Evolutionary conservation across 768 basidiomycete genomes (phyloP).

Genomic region (Termitomyces sp.): DNA sequence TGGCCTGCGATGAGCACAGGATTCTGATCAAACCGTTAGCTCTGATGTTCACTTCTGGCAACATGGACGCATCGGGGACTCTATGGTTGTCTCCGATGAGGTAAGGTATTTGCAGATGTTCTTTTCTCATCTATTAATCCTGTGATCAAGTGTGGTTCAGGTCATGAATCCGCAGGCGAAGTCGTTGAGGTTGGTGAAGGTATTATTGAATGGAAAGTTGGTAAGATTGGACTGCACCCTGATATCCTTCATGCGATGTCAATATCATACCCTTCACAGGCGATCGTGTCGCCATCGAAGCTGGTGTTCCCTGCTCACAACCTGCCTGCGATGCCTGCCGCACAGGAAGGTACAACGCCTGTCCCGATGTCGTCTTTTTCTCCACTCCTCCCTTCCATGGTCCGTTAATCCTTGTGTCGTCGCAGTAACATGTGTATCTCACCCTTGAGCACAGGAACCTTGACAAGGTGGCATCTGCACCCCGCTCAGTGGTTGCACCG

Average conservation of each 20-base stretch:
- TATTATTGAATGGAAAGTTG: constrained; percentile 63
- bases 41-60: constrained; percentile 76
- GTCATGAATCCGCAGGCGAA: constrained; percentile 70
- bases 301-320: constrained; percentile 64
- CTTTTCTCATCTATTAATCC: not conserved
- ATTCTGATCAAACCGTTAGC: constrained; percentile 26
- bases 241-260: not conserved
- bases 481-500: constrained; percentile 68
- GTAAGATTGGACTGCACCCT: constrained; percentile 23
- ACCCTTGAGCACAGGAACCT: constrained; percentile 38
- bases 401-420: constrained; percentile 14
- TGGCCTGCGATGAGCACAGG: not conserved
- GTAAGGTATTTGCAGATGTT: constrained; percentile 22
- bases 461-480: constrained; percentile 65
- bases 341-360: constrained; percentile 64
- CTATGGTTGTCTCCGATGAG: constrained; percentile 69
- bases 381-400: constrained; percentile 71
- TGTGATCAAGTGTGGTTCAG: constrained; percentile 53
- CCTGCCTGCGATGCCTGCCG: constrained; percentile 60
- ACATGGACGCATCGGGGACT: constrained; percentile 64
- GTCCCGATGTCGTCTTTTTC: constrained; percentile 60
- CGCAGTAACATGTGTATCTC: not conserved
- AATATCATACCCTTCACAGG: constrained; percentile 29
- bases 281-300: constrained; percentile 68
- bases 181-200: constrained; percentile 62